Conservation (phyloP, 2,329 filamentous ascomycete genomes). For the Cladosporium sp. region DNA sequence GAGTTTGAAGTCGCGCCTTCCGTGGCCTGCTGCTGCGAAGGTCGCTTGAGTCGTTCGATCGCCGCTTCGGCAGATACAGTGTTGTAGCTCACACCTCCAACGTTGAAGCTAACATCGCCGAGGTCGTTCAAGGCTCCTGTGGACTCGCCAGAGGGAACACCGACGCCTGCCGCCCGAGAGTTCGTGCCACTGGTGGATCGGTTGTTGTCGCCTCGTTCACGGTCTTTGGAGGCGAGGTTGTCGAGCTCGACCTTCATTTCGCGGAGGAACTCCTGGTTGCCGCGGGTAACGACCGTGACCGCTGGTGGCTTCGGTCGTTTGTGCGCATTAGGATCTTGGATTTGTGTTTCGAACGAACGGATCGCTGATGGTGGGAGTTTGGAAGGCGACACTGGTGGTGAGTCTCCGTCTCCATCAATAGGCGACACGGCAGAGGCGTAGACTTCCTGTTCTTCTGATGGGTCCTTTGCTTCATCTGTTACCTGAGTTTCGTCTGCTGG, state of each 20-base stretch:
- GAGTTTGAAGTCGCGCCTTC: not conserved
- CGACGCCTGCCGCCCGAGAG: conserved; percentile 10
- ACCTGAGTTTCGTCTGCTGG: conserved; percentile 25
- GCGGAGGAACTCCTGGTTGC: conserved; percentile 31
- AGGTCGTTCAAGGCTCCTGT: conserved; percentile 30
- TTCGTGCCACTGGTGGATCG: not conserved
- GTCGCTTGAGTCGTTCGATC: conserved; percentile 30
- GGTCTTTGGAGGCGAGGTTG: conserved; percentile 65
- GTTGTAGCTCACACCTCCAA: conserved; percentile 79
- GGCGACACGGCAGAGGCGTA: conserved; percentile 24
- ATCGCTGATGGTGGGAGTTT: conserved; percentile 25
- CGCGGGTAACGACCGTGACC: conserved; percentile 31
- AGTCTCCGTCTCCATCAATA: conserved; percentile 19
- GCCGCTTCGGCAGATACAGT: conserved; percentile 29
- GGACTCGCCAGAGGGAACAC: conserved; percentile 34
- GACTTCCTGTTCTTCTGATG: conserved; percentile 22
- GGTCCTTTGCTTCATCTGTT: conserved; percentile 22
- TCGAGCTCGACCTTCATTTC: conserved; percentile 57
- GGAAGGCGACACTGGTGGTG: conserved; percentile 15
- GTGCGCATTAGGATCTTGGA: conserved; percentile 31
- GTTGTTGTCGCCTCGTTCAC: conserved; percentile 40
- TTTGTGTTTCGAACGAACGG: conserved; percentile 26
- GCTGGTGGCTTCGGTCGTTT: conserved; percentile 23
- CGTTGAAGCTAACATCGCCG: conserved; percentile 64
- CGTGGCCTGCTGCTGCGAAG: not conserved